These are phyloP conservation scores for Kickxella alabastrina DNA, from an alignment of 192 early-diverging fungal genomes.

Conservation along the genomic window DNA sequence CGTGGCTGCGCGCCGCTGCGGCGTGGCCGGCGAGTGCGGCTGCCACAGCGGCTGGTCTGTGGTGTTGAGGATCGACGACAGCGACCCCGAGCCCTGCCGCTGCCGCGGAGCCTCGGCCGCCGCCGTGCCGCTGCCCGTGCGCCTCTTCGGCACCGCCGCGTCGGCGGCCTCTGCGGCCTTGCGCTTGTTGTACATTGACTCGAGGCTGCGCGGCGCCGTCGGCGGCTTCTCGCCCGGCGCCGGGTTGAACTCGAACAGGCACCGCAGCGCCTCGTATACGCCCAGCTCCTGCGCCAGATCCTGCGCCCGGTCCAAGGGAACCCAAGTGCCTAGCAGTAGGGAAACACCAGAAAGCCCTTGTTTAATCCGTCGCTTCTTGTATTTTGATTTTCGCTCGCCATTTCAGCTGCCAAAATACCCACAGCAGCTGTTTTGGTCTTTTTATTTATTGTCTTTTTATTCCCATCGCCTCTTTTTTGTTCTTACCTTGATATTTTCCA, in stretches of 20 bases:
- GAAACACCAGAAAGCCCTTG: no score
- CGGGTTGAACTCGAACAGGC: constrained; percentile 44
- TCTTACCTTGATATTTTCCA: constrained; percentile 86
- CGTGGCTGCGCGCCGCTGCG: no score
- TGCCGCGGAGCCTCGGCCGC: not conserved
- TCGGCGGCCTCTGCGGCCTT: constrained; percentile 8
- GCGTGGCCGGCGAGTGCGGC: not conserved
- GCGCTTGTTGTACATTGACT: constrained; percentile 46
- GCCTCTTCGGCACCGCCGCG: constrained; percentile 8
- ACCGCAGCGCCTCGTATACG: constrained; percentile 32
- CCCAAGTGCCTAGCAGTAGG: constrained; percentile 54
- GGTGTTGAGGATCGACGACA: constrained; percentile 5
- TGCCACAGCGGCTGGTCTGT: not conserved
- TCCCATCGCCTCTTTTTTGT: not conserved
- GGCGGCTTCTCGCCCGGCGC: constrained; percentile 41
- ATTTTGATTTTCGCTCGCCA: no score
- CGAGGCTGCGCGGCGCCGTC: constrained; percentile 49
- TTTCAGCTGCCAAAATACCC: no score
- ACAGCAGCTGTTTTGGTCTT: constrained; percentile 3
- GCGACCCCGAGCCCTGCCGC: not conserved
- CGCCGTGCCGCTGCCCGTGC: not conserved
- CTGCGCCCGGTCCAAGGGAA: constrained; percentile 43
- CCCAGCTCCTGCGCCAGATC: constrained; percentile 31
- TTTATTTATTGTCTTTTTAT: not conserved
- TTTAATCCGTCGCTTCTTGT: no score